Evolutionary conservation across 1,284 basidiomycete genomes (phyloP), one percentile per base, ranked within the genome.

Genomic region (Anthracocystis setariae): DNA sequence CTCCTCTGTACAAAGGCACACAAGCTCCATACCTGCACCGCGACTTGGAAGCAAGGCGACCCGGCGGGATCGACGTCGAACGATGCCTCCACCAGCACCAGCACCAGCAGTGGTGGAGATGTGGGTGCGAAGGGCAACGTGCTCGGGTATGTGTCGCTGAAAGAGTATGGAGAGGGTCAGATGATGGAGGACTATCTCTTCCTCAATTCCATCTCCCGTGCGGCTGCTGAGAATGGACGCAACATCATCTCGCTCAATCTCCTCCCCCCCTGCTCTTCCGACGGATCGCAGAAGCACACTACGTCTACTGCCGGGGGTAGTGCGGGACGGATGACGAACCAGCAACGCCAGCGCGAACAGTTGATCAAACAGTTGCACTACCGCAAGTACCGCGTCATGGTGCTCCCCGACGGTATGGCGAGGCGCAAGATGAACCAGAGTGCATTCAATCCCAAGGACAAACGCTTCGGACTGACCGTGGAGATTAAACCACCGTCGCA

Each of bases 341-440:
- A 48, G 3, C 65, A 73, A 40, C 48, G 58, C 5, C 61, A 65
- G 18, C 32, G 61, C 4, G 61, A 73, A 4, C 57, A 61, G 38
- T 42, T 73, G 21, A 23, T 57, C 32, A 73, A 73, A 33, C 70
- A 73, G 23, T 23, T 69, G 1, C 61, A 63, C 43, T 73, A 68
- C 46, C 64, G 70, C 1, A 33, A 44, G 13, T 58, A 43, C 35
- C 23, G 25, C 21, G 46, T 69, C 33, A 68, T 68, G 65, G 12
- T 68, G 1, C 52, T 73, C 0, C 70, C 70, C 0, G 65, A 73
- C 5, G 70, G 70, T 2, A 73, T 73, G 70, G 49, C 35, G 3
- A 33, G 56, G 10, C 40, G 70, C 1, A 58, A 46, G 20, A 3
- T 15, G 3, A 73, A 73, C 42, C 25, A 29, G 44, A 35, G 51